These are phyloP conservation scores for Fusarium beomiforme DNA, from an alignment of 2,329 filamentous ascomycete species.

Conservation along the genomic window DNA sequence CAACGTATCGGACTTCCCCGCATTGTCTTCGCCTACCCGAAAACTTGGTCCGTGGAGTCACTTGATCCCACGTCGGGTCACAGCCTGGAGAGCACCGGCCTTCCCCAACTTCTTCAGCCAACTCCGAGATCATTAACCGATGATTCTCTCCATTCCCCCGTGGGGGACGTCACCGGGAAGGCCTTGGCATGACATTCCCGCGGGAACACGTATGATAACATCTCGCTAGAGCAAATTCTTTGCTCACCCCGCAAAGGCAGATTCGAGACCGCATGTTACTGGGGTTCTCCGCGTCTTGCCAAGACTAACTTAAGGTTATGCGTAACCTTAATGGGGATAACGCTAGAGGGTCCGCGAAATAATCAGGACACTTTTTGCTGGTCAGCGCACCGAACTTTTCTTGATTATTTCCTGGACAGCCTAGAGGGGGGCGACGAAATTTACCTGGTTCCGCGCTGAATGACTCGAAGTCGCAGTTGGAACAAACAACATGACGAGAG, in stretches of 20 bases:
- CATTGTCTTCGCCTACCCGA: neutral
- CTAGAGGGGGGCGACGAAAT: neutral
- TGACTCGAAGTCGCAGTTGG: neutral
- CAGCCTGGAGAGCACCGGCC: neutral
- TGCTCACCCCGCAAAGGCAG: neutral
- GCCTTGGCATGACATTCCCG: neutral
- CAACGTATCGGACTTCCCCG: neutral
- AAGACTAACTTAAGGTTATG: neutral
- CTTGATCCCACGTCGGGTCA: neutral
- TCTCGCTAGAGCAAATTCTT: neutral
- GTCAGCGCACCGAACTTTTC: too few relatives aligned
- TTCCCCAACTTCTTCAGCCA: neutral
- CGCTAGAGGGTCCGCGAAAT: too few relatives aligned
- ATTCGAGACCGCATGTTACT: neutral
- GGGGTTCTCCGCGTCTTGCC: slow-evolving; percentile 4
- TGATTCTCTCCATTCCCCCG: neutral
- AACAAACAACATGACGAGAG: neutral
- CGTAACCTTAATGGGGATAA: neutral
- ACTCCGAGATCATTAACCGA: neutral
- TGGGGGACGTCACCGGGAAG: neutral
- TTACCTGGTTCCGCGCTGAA: neutral
- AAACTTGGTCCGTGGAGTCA: neutral
- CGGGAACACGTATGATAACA: neutral
- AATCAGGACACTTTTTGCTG: too few relatives aligned
- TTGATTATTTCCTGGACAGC: too few relatives aligned